These are phyloP conservation scores for Cephalotrichum gorgonifer DNA, from an alignment of 2,329 filamentous ascomycete genomes.

Conservation along the genomic window DNA sequence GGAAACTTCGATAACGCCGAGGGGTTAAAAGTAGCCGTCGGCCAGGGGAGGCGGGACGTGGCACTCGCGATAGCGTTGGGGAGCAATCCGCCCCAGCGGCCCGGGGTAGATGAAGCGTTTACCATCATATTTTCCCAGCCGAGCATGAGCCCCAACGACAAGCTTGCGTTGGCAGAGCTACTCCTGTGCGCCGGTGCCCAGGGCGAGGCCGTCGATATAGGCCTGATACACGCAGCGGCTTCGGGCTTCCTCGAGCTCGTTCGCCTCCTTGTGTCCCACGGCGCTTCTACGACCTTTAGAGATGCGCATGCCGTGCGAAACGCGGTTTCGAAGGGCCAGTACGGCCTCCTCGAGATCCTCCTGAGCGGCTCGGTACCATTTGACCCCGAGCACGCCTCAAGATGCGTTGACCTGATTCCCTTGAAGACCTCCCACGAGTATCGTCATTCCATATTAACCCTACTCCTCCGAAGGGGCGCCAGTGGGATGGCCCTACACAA, in stretches of 20 bases:
- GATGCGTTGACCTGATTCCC: conserved; percentile 37
- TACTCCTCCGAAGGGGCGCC: conserved; percentile 41
- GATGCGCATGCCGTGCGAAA: conserved; percentile 37
- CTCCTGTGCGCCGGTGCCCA: conserved; percentile 47
- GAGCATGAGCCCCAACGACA: conserved; percentile 35
- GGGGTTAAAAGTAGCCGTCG: conserved; percentile 39
- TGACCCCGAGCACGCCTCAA: conserved; percentile 34
- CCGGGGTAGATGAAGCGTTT: conserved; percentile 40
- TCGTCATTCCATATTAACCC: conserved; percentile 30
- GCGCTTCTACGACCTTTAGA: conserved; percentile 44
- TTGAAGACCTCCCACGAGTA: conserved; percentile 33
- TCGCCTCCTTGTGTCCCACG: conserved; percentile 38
- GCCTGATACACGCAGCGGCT: conserved; percentile 36
- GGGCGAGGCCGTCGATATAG: conserved; percentile 37
- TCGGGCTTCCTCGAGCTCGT: conserved; percentile 45
- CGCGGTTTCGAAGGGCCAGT: conserved; percentile 34
- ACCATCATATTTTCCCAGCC: conserved; percentile 32
- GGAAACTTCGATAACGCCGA: conserved; percentile 40
- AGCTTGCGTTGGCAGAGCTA: conserved; percentile 41
- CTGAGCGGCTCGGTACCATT: conserved; percentile 32
- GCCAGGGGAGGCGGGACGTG: conserved; percentile 39
- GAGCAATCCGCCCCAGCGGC: conserved; percentile 36
- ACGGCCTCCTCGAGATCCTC: conserved; percentile 35
- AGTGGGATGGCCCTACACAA: conserved; percentile 34
- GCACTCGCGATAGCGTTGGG: conserved; percentile 44